Evolutionary conservation across 2,329 filamentous ascomycete species (phyloP).

Genomic region (Aspergillus viridinutans): DNA sequence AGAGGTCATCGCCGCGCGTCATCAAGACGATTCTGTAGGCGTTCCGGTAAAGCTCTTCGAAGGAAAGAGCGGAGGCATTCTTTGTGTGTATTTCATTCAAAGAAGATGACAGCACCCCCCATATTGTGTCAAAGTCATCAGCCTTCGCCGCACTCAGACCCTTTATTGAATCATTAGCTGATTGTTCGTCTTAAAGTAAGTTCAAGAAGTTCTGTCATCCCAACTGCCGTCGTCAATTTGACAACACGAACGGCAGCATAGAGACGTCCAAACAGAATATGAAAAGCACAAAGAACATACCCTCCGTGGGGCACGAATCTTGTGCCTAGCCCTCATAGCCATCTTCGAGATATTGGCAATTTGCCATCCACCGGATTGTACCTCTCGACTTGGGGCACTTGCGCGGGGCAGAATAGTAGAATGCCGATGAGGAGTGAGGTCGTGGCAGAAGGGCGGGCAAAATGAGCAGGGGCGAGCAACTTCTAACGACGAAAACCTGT

Average conservation of each 20-base stretch:
- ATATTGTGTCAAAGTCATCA: conserved; percentile 80
- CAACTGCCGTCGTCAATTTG: neutral
- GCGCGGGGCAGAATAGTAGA: conserved; percentile 10
- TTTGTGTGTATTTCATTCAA: conserved; percentile 86
- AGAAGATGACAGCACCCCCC: conserved; percentile 71
- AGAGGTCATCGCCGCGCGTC: conserved; percentile 78
- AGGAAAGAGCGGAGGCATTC: conserved; percentile 83
- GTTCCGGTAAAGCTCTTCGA: conserved; percentile 90
- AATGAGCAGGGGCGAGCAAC: neutral
- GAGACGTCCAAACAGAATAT: conserved; percentile 10
- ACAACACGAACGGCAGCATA: neutral
- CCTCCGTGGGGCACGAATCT: conserved; percentile 64
- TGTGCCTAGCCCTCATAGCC: conserved; percentile 55
- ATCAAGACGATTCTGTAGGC: conserved; percentile 91
- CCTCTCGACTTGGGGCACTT: neutral
- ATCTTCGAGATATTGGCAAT: conserved; percentile 29
- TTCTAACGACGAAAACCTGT: neutral
- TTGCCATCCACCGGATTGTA: conserved; percentile 8
- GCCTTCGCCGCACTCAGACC: conserved; percentile 53
- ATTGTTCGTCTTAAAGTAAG: neutral
- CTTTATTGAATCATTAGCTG: conserved; percentile 35
- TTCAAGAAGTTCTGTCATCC: neutral
- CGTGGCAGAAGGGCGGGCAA: neutral
- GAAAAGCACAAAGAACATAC: conserved; percentile 45
- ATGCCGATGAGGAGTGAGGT: neutral